Evolutionary conservation across 345 rosid genomes (phyloP).

Genomic region (Brassica cretica): DNA sequence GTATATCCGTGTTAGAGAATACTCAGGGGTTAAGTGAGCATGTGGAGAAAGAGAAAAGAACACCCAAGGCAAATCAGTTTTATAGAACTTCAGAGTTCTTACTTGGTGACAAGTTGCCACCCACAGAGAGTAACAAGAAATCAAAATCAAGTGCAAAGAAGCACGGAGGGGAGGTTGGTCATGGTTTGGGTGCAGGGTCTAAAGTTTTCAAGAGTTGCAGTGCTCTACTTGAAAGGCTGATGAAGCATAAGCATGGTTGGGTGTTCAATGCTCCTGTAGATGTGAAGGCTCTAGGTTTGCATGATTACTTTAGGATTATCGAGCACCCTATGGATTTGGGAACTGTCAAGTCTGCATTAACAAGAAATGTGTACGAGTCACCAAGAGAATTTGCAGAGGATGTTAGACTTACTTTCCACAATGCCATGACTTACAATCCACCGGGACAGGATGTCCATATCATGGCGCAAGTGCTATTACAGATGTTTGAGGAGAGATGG

Average conservation of each 20-base stretch:
- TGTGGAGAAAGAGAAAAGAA: slow-evolving; percentile 94
- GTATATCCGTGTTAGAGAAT: slow-evolving; percentile 71
- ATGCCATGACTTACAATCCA: slow-evolving; percentile 96
- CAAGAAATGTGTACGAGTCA: slow-evolving; percentile 81
- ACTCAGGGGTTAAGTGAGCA: slow-evolving; percentile 62
- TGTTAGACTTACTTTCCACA: slow-evolving; percentile 95
- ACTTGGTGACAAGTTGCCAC: slow-evolving; percentile 98
- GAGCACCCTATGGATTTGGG: slow-evolving; percentile 98
- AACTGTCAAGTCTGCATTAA: slow-evolving; percentile 69
- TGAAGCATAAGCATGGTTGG: slow-evolving; percentile 98
- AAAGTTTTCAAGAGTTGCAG: slow-evolving; percentile 72
- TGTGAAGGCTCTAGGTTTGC: slow-evolving; percentile 73
- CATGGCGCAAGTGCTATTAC: slow-evolving; percentile 75
- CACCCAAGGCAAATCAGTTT: slow-evolving; percentile 95
- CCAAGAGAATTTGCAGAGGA: slow-evolving; percentile 96
- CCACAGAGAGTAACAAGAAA: slow-evolving; percentile 93
- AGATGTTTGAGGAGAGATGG: slow-evolving; percentile 91
- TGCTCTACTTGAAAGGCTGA: slow-evolving; percentile 80
- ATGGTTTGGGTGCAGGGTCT: slow-evolving; percentile 54
- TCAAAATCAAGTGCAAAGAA: slow-evolving; percentile 75
- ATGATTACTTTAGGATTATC: slow-evolving; percentile 77
- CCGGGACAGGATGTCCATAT: slow-evolving; percentile 94
- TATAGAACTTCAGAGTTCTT: slow-evolving; percentile 90
- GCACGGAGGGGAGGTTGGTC: slow-evolving; percentile 63
- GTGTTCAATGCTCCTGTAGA: slow-evolving; percentile 95